These are phyloP conservation scores for Actinidia arguta DNA, from an alignment of 179 eudicot genomes.

Conservation along the genomic window DNA sequence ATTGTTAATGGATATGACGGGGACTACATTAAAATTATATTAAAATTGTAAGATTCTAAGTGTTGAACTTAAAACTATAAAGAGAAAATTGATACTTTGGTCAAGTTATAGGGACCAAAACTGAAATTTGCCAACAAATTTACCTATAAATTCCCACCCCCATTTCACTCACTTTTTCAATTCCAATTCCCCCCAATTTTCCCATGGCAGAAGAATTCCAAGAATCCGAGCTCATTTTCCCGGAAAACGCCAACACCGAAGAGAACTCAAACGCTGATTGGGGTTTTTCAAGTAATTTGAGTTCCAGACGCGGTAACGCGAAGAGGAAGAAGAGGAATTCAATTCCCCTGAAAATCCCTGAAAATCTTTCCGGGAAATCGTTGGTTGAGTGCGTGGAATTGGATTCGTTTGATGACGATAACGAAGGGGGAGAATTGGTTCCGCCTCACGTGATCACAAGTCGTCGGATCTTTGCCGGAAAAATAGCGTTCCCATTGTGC, in stretches of 20 bases:
- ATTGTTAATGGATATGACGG: too few species aligned
- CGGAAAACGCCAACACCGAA: background rate
- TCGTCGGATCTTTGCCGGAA: slow-evolving; percentile 39
- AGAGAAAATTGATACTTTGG: too few species aligned
- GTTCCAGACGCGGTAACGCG: slow-evolving; percentile 22
- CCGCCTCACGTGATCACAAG: slow-evolving; percentile 58
- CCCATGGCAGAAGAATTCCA: background rate
- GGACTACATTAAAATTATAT: too few species aligned
- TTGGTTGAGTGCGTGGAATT: slow-evolving; percentile 25
- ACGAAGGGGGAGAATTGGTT: slow-evolving; percentile 26
- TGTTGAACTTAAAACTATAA: too few species aligned
- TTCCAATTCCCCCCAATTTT: background rate
- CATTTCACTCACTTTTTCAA: background rate
- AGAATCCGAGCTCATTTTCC: slow-evolving; percentile 4
- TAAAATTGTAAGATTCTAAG: too few species aligned
- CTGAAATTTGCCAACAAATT: too few species aligned
- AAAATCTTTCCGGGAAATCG: slow-evolving; percentile 2
- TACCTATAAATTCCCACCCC: slow-evolving; percentile 32
- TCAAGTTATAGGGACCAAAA: too few species aligned
- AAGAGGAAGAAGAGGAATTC: slow-evolving; percentile 24
- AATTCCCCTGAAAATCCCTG: slow-evolving; percentile 41
- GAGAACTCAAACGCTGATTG: background rate
- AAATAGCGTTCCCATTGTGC: slow-evolving; percentile 47
- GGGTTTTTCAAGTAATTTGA: background rate
- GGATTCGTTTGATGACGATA: slow-evolving; percentile 30